Evolutionary conservation across 345 rosid genomes (phyloP), one percentile per base, ranked within the genome.

Genomic region (Gossypium ekmanianum): DNA sequence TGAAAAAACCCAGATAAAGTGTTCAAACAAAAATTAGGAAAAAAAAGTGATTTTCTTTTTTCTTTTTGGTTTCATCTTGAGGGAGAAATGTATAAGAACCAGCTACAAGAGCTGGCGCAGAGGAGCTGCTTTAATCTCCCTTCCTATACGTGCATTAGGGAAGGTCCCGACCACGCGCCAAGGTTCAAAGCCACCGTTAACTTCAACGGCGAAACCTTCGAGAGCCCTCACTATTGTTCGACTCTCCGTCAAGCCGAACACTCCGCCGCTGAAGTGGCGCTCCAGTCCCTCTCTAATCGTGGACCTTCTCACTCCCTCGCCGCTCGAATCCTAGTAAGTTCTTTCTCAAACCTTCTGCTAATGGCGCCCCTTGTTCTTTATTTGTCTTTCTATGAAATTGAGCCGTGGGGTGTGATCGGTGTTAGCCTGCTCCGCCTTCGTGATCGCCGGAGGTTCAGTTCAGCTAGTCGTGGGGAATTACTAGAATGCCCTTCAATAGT

Each of bases 151-250:
- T 93, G 97, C 85, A 81, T 95, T 57, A 80, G 99, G 81, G 99
- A 95, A 87, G 99, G 99, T 69, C 99, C 99, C 3, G 99, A 95
- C 91, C 99, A 95, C 91, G 98, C 99, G 78, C 99, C 99, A 2
- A 77, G 98, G 57, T 95, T 95, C 86, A 95, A 95, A 81, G 96
- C 99, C 57, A 87, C 94, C 20, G 99, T 95, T 65, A 95, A 90
- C 85, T 95, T 95, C 61, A 95, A 95, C 82, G 98, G 98, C 75
- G 99, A 95, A 91, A 84, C 87, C 88, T 95, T 95, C 58, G 99
- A 95, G 85, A 84, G 93, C 64, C 99, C 99, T 57, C 90, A 90
- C 77, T 93, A 93, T 84, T 95, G 98, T 81, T 86, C 96, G 71
- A 95, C 98, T 20, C 99, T 95, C 84, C 99, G 99, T 57, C 99